These are phyloP conservation scores for Lithospermum erythrorhizon DNA, from an alignment of 257 asterid genomes.

Conservation along the genomic window DNA sequence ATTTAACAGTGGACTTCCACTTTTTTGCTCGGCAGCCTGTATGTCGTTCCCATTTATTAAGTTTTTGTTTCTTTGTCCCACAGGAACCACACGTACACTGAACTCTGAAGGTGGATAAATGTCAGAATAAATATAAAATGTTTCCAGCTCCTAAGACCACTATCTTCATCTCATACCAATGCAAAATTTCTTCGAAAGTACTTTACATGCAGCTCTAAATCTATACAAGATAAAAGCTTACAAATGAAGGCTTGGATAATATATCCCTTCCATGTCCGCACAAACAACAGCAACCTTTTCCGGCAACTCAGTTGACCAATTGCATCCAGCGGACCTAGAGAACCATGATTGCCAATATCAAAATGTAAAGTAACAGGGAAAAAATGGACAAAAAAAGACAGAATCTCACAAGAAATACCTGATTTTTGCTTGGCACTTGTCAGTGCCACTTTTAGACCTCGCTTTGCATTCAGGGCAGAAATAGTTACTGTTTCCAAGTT, in stretches of 20 bases:
- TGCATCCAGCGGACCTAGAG: slow-evolving; percentile 39
- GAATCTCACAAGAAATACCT: slow-evolving; percentile 7
- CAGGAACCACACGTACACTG: slow-evolving; percentile 85
- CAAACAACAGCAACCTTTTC: slow-evolving; percentile 65
- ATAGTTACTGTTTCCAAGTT: slow-evolving; percentile 43
- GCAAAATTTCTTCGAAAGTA: neutral
- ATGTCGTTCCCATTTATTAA: slow-evolving; percentile 90
- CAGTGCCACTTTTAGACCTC: slow-evolving; percentile 29
- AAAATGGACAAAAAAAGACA: slow-evolving; percentile 8
- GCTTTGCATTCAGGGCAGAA: slow-evolving; percentile 81
- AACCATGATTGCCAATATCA: neutral
- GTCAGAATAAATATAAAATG: neutral
- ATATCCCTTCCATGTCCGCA: slow-evolving; percentile 63
- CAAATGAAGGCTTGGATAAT: slow-evolving; percentile 70
- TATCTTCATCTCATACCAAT: neutral
- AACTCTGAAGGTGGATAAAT: slow-evolving; percentile 47
- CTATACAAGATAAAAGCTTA: slow-evolving; percentile 23
- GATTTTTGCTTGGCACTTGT: slow-evolving; percentile 18
- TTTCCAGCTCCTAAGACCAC: neutral
- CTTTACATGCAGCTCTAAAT: neutral
- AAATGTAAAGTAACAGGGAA: slow-evolving; percentile 3
- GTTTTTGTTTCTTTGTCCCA: slow-evolving; percentile 58
- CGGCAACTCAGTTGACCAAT: slow-evolving; percentile 34
- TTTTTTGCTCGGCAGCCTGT: slow-evolving; percentile 96
- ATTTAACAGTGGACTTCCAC: slow-evolving; percentile 92